Conservation (phyloP, 2,329 filamentous ascomycete genomes). For the Colletotrichum viniferum region DNA sequence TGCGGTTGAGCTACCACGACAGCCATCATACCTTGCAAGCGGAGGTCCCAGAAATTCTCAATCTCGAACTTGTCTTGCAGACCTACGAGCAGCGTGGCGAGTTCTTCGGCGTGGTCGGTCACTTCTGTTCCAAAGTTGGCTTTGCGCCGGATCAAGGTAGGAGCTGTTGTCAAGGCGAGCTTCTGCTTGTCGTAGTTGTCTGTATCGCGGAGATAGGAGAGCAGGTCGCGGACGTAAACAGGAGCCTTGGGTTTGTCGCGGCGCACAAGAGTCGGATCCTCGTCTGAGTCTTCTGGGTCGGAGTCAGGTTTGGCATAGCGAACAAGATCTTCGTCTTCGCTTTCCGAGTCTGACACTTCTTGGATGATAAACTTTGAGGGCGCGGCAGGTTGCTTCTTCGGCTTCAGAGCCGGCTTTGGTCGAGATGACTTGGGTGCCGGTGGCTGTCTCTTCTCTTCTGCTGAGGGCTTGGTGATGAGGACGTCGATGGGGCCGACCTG, state of each 20-base stretch:
- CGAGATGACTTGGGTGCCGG: slow-evolving; percentile 16
- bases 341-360: slow-evolving; percentile 65
- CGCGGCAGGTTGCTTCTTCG: slow-evolving; percentile 29
- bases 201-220: slow-evolving; percentile 77
- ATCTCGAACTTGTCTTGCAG: slow-evolving; percentile 87
- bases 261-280: slow-evolving; percentile 86
- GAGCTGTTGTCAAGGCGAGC: slow-evolving; percentile 77
- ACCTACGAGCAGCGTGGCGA: slow-evolving; percentile 77
- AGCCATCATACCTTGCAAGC: slow-evolving; percentile 81
- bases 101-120: slow-evolving; percentile 79
- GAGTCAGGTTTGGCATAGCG: slow-evolving; percentile 87
- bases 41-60: slow-evolving; percentile 75
- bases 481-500: slow-evolving; percentile 60
- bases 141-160: slow-evolving; percentile 84
- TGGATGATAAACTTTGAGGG: slow-evolving; percentile 61
- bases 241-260: slow-evolving; percentile 83
- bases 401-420: slow-evolving; percentile 26
- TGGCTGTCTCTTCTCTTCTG: slow-evolving; percentile 17
- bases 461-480: slow-evolving; percentile 39
- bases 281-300: slow-evolving; percentile 89
- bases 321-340: slow-evolving; percentile 70
- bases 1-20: slow-evolving; percentile 77
- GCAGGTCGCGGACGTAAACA: slow-evolving; percentile 88
- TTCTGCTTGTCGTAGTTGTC: slow-evolving; percentile 87
- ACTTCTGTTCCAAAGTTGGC: slow-evolving; percentile 88